phyloP scores from a whole-genome alignment of 2,329 filamentous ascomycete genomes.

The Trichoderma lentiforme region DNA sequence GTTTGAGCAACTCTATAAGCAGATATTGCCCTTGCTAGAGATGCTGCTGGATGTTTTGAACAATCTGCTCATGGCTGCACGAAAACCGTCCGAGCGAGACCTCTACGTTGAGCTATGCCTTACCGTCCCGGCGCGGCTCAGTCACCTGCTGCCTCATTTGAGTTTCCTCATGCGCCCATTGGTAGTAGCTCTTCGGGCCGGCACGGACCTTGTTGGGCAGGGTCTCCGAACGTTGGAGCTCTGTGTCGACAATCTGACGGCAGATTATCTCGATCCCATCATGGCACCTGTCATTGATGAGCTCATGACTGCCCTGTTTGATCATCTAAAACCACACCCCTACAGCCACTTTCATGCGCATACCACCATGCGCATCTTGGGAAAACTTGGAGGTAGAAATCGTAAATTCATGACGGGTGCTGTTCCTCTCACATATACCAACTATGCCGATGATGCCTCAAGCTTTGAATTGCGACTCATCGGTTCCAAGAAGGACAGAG shows the following conservation, averaged over 20 bases:
- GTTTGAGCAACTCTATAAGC: constrained; percentile 97
- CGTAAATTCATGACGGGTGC: constrained; percentile 92
- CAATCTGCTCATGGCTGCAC: constrained; percentile 83
- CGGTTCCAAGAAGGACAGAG: constrained; percentile 81
- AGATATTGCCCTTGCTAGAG: constrained; percentile 91
- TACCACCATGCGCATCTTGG: constrained; percentile 94
- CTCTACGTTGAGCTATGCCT: constrained; percentile 96
- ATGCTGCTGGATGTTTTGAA: constrained; percentile 98
- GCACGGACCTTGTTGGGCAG: constrained; percentile 91
- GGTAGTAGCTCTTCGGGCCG: constrained; percentile 89
- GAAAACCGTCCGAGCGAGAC: constrained; percentile 87
- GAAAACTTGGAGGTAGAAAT: constrained; percentile 93
- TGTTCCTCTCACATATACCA: constrained; percentile 75
- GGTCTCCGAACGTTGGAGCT: constrained; percentile 90
- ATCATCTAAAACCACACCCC: constrained; percentile 87
- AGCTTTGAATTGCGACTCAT: constrained; percentile 88
- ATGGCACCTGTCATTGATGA: constrained; percentile 99
- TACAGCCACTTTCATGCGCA: constrained; percentile 98
- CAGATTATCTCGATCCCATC: constrained; percentile 96
- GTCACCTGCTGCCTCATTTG: constrained; percentile 89
- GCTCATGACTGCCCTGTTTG: constrained; percentile 95
- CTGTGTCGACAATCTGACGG: constrained; percentile 96
- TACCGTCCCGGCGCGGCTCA: constrained; percentile 89
- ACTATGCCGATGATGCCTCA: constrained; percentile 80
- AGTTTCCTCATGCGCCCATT: constrained; percentile 96